Evolutionary conservation across 1,284 basidiomycete species (phyloP), one percentile per base, ranked within the genome.

Genomic region (Leccinum pallidistipes): DNA sequence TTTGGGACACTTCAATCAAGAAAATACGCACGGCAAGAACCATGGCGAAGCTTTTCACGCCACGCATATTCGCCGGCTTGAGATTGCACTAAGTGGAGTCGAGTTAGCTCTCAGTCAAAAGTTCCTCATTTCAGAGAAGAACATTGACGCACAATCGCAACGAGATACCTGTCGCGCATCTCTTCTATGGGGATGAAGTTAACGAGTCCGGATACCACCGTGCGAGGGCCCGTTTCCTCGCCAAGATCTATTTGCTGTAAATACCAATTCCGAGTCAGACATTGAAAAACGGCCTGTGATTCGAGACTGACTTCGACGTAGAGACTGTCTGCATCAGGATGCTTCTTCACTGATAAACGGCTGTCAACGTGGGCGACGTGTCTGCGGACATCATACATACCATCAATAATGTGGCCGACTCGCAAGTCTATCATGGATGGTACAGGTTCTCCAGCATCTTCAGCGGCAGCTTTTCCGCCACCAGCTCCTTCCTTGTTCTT

Each of bases 11-110:
- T 32, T 40, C 38, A 18, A 34, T 27, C 11, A 16, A 38, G 24
- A 56, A 36, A 50, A 2, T 3, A 74, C 89, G 55, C 76, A 94
- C 94, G 69, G 90, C 92, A 65, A 98, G 87, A 36, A 98, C 91
- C 96, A 98, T 98, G 31, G 94, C 96, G 70, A 91, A 95, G 64
- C 94, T 96, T 80, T 97, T 97, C 66, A 98, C 87, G 5, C 96
- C 96, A 61, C 96, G 87, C 95, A 98, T 97, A 67, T 83, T 91
- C 16, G 92, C 96, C 5, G 95, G 96, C 77, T 98, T 98, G 63
- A 98, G 78, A 76, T 98, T 98, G 78, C 94, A 95, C 89, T 92
- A 62, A 5, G 34, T 14, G 9, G 62, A 3, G 58, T 54, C 56
- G 55, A 34, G 50, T 47, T 36, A 62, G 6, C 38, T 45, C 29